Evolutionary conservation across 2,329 filamentous ascomycete species (phyloP).

Genomic region (Pseudocercospora crystallina): DNA sequence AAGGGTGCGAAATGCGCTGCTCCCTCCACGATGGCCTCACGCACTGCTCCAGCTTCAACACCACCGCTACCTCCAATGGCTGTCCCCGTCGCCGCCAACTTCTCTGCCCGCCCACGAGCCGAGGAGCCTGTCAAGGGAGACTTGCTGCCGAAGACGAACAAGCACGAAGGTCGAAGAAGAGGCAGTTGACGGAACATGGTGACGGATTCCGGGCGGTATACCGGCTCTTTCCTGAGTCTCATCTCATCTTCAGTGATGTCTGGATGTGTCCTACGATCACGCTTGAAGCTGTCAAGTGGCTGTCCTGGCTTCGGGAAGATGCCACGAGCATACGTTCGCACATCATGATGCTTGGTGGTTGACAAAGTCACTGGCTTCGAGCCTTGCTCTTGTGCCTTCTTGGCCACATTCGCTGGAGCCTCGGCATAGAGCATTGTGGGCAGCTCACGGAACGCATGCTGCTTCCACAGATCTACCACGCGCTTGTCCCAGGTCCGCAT

Average conservation of each 20-base stretch:
- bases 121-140: constrained; percentile 53
- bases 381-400: background rate
- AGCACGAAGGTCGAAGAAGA: constrained; percentile 59
- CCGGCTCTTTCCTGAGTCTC: constrained; percentile 38
- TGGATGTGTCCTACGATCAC: background rate
- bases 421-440: constrained; percentile 61
- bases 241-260: background rate
- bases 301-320: constrained; percentile 40
- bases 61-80: constrained; percentile 67
- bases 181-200: constrained; percentile 57
- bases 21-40: constrained; percentile 58
- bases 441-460: constrained; percentile 66
- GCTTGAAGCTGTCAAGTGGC: background rate
- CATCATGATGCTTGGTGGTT: constrained; percentile 82
- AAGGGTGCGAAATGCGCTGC: constrained; percentile 78
- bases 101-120: constrained; percentile 51
- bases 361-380: constrained; percentile 61
- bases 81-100: constrained; percentile 60
- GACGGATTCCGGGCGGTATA: constrained; percentile 66
- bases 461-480: constrained; percentile 68
- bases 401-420: background rate
- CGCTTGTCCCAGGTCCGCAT: constrained; percentile 76
- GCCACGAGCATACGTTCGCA: constrained; percentile 69
- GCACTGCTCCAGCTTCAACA: constrained; percentile 61
- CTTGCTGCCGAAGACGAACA: constrained; percentile 66